These are phyloP conservation scores for Actinomucor elegans DNA, from an alignment of 371 early-diverging fungal genomes.

Conservation along the genomic window DNA sequence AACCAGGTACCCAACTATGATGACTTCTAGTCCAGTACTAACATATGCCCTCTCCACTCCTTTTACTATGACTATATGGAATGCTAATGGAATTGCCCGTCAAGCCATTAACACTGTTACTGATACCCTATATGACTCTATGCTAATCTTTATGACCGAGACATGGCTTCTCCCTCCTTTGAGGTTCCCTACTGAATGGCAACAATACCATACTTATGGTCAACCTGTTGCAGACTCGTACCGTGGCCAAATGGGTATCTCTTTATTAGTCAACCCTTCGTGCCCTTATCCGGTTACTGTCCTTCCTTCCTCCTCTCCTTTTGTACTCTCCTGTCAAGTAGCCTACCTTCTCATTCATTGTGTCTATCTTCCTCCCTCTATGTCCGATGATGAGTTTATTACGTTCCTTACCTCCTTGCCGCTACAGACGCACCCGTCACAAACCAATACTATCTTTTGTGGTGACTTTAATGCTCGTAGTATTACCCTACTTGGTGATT, in stretches of 20 bases:
- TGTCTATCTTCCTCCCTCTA: slow-evolving; percentile 3
- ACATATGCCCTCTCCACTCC: neutral
- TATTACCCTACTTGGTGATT: slow-evolving; percentile 1
- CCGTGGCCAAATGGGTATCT: slow-evolving; percentile 5
- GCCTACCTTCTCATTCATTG: slow-evolving; percentile 1
- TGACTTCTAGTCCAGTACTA: too few relatives aligned
- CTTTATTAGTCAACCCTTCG: too few relatives aligned
- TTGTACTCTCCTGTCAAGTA: slow-evolving; percentile 3
- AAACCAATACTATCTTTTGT: slow-evolving; percentile 8
- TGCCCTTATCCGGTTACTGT: neutral
- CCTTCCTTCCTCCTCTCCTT: neutral
- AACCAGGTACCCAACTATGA: neutral
- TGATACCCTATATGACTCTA: neutral
- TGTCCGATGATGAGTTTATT: neutral
- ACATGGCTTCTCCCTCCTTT: too few relatives aligned
- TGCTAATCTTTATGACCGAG: slow-evolving; percentile 6
- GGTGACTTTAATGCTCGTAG: slow-evolving; percentile 15
- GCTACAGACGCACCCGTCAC: neutral
- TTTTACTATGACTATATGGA: slow-evolving; percentile 6
- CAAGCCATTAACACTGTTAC: neutral
- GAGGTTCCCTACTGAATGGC: slow-evolving; percentile 11
- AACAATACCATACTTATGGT: slow-evolving; percentile 20
- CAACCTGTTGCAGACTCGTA: neutral
- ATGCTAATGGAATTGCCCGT: slow-evolving; percentile 2
- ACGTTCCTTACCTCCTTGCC: neutral